A percentile compares a stretch with the other conserved stretches of the same genome.
Conservation (phyloP, 2,329 filamentous ascomycete species). For the Fusarium secorum region DNA sequence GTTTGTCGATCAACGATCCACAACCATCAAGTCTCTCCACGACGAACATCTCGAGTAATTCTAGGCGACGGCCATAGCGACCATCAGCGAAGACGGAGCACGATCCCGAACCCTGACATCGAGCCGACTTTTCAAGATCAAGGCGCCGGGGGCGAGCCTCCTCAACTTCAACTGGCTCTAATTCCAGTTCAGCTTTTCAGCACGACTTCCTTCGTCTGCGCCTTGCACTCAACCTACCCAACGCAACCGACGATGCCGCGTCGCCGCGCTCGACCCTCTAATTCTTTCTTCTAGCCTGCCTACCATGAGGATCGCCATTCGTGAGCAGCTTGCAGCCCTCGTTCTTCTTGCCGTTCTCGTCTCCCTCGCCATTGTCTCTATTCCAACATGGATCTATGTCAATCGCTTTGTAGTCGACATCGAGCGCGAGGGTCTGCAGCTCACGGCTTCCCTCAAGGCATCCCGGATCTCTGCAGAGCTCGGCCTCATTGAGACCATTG, state of each 20-base stretch:
- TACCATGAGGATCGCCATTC: conserved; percentile 83
- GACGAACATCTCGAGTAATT: conserved; percentile 7
- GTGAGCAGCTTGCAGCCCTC: conserved; percentile 83
- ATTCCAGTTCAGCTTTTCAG: not conserved
- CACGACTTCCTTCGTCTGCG: conserved; percentile 12
- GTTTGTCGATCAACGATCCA: conserved; percentile 37
- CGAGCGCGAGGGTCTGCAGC: conserved; percentile 68
- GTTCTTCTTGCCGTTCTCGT: conserved; percentile 79
- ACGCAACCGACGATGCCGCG: conserved; percentile 41
- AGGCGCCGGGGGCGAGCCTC: conserved; percentile 1
- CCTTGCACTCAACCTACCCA: conserved; percentile 7
- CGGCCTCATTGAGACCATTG: conserved; percentile 78
- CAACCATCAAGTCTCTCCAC: conserved; percentile 23
- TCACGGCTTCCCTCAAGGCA: conserved; percentile 88
- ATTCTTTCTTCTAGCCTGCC: conserved; percentile 38
- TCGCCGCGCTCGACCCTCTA: conserved; percentile 31
- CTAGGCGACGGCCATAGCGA: conserved; percentile 11
- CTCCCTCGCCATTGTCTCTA: conserved; percentile 78
- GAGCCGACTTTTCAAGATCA: conserved; percentile 2
- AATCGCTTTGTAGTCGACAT: conserved; percentile 62
- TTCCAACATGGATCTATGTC: conserved; percentile 74
- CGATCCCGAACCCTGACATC: not conserved
- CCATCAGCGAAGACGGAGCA: not conserved
- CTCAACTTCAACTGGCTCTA: not conserved
- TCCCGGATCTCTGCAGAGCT: conserved; percentile 82